Conservation (phyloP, 345 rosid species). For the Capsella bursapastoris region DNA sequence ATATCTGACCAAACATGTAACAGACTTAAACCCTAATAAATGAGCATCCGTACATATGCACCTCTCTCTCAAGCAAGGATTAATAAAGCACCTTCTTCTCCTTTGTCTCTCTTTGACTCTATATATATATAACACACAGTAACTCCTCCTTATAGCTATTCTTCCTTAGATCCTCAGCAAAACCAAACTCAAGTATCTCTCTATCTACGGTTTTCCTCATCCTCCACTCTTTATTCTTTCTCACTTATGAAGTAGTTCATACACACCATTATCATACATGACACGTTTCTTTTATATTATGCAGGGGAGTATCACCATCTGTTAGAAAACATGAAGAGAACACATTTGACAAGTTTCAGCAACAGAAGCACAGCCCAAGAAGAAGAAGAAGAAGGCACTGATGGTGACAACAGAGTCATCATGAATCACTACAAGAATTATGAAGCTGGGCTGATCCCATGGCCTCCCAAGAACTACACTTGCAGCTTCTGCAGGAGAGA, state of each 20-base stretch:
- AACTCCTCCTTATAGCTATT: conserved; percentile 23
- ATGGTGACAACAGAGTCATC: conserved; percentile 30
- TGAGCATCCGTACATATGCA: conserved; percentile 36
- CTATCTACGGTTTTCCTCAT: conserved; percentile 26
- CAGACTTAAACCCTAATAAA: conserved; percentile 49
- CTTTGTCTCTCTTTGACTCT: conserved; percentile 29
- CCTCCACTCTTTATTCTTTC: conserved; percentile 5
- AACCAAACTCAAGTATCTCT: conserved; percentile 11
- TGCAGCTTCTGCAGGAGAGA: conserved; percentile 65
- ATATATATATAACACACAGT: conserved; percentile 26
- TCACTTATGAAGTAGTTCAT: not conserved
- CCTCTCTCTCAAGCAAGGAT: conserved; percentile 24
- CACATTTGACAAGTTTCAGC: conserved; percentile 39
- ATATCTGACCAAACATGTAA: conserved; percentile 46
- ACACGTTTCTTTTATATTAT: conserved; percentile 6
- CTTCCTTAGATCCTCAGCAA: conserved; percentile 33
- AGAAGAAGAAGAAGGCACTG: conserved; percentile 7
- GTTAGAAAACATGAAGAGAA: conserved; percentile 37
- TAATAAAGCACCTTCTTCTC: conserved; percentile 38
- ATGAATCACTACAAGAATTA: conserved; percentile 42
- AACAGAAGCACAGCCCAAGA: conserved; percentile 24
- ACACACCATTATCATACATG: not conserved
- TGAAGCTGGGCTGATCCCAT: conserved; percentile 46
- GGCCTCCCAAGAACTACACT: conserved; percentile 61
- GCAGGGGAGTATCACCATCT: conserved; percentile 22